phyloP scores from a whole-genome alignment of 768 basidiomycete species.

The Roridomyces roridus region DNA sequence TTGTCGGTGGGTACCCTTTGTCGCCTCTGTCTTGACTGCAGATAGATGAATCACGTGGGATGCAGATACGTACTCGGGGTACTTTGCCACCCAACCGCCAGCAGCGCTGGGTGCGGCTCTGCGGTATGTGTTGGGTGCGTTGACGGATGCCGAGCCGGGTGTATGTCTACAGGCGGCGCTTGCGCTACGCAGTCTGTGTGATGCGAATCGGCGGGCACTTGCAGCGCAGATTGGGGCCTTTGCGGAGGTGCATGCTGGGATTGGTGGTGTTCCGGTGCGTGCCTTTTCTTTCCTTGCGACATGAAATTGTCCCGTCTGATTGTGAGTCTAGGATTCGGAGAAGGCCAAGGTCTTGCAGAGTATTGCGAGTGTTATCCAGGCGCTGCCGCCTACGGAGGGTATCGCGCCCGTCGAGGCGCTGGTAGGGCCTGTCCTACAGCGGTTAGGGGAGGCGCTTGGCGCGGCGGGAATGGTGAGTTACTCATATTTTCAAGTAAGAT shows the following conservation, averaged over 20 bases:
- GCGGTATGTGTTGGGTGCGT: slow-evolving; percentile 20
- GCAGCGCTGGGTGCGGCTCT: slow-evolving; percentile 13
- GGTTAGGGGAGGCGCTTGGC: slow-evolving; percentile 66
- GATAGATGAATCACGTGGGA: neutral
- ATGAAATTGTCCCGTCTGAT: neutral
- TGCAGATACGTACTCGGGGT: slow-evolving; percentile 19
- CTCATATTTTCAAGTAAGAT: no score
- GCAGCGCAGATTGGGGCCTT: slow-evolving; percentile 87
- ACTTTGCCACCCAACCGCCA: slow-evolving; percentile 18
- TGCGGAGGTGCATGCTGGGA: slow-evolving; percentile 78
- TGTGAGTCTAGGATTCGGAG: slow-evolving; percentile 70
- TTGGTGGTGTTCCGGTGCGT: slow-evolving; percentile 77
- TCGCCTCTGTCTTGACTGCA: no score
- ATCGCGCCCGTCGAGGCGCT: slow-evolving; percentile 84
- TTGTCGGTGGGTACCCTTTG: slow-evolving; percentile 64
- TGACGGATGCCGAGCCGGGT: slow-evolving; percentile 12
- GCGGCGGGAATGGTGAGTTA: slow-evolving; percentile 56
- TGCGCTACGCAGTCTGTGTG: slow-evolving; percentile 85
- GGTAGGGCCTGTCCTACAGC: slow-evolving; percentile 74
- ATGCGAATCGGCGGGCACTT: slow-evolving; percentile 84
- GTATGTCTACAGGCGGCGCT: slow-evolving; percentile 66
- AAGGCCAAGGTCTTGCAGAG: slow-evolving; percentile 91
- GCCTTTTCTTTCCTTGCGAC: neutral
- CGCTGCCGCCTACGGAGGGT: slow-evolving; percentile 78
- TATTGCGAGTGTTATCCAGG: slow-evolving; percentile 93